Base-by-base conservation (phyloP, 2,329 filamentous ascomycete genomes). In the Colletotrichum eremochloae region DNA sequence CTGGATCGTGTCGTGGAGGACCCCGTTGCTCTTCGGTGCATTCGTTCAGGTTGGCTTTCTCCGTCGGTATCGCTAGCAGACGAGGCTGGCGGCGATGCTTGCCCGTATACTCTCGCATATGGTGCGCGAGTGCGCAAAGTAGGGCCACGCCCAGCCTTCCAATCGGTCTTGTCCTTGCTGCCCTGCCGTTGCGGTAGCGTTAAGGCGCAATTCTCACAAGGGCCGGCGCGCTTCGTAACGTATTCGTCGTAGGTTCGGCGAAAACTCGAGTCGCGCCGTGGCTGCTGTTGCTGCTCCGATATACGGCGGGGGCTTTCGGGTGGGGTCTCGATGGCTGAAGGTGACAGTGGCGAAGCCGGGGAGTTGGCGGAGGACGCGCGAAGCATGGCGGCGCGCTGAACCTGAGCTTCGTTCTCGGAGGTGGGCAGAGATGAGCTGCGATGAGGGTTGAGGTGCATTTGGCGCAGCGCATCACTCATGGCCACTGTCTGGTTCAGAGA, bases 141-240 rank as follows among this genome's bases (percentile, higher is more conserved):
- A 40, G 90, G 90, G 1, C 85, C 84, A n/a, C 83, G 83, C 2
- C 79, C 76, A n/a, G 85, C 84, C 44, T 79, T 79, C 67, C 78
- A 60, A 33, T 78, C 79, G 69, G 66, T 69, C 58, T 75, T 63
- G 65, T 72, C 57, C 73, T 76, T 55, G 63, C 75, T 68, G 33
- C 81, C 78, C 67, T 85, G 84, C 61, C 83, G 82, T 75, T 85
- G 85, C 0, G 91, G 91, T 9, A 93, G 81, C 0, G 90, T 92
- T 76, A 93, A 86, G 70, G 90, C 90, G 78, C 91, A 93, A 79
- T 92, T 93, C 74, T 91, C 89, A 78, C 91, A 93, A 31, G 90
- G 90, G 9, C 87, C 88, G 64, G 90, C 89, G 70, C 88, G 87
- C 79, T 87, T 89, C 55, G 88, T 91, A 36, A 90, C 89, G n/a